Evolutionary conservation across 495 filamentous ascomycete species (phyloP).

Genomic region (Aspergillus funiculosus): DNA sequence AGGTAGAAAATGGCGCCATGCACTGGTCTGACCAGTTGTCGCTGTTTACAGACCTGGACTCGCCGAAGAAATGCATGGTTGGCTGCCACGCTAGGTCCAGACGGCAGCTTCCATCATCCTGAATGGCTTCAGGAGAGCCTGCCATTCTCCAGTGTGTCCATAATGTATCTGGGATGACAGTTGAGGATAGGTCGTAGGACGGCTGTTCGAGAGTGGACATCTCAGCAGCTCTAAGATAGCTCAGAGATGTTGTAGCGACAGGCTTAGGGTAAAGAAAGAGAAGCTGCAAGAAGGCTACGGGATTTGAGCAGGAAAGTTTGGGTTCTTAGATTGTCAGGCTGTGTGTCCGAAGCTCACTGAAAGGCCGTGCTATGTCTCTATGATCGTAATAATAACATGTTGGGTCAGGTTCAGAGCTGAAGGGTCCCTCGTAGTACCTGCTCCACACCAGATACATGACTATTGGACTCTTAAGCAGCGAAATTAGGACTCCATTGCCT

Average conservation of each 20-base stretch:
- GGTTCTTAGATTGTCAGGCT: too few relatives aligned
- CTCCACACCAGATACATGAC: not conserved
- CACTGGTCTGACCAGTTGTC: slow-evolving; percentile 7
- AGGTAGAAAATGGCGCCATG: slow-evolving; percentile 2
- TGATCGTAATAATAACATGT: too few relatives aligned
- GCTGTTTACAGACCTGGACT: not conserved
- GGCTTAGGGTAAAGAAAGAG: not conserved
- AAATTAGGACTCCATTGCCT: not conserved
- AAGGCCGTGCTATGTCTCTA: too few relatives aligned
- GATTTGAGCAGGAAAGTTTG: too few relatives aligned
- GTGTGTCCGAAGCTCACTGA: too few relatives aligned
- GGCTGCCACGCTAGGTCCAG: slow-evolving; percentile 4
- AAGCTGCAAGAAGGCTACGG: not conserved
- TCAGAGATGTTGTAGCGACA: not conserved
- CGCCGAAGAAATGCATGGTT: not conserved
- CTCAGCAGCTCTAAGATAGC: not conserved
- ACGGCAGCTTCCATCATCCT: not conserved
- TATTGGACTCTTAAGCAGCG: not conserved
- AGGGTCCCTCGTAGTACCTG: too few relatives aligned
- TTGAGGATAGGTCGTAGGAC: not conserved
- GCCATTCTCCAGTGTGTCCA: slow-evolving; percentile 6
- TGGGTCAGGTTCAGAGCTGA: too few relatives aligned
- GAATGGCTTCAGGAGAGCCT: not conserved
- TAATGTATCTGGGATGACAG: not conserved
- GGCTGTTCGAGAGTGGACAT: slow-evolving; percentile 6